A percentile compares a stretch with the other conserved stretches of the same genome.
These are phyloP conservation scores for Phytopythium helicoides DNA, from an alignment of 352 stramenopile species.

Conservation along the genomic window DNA sequence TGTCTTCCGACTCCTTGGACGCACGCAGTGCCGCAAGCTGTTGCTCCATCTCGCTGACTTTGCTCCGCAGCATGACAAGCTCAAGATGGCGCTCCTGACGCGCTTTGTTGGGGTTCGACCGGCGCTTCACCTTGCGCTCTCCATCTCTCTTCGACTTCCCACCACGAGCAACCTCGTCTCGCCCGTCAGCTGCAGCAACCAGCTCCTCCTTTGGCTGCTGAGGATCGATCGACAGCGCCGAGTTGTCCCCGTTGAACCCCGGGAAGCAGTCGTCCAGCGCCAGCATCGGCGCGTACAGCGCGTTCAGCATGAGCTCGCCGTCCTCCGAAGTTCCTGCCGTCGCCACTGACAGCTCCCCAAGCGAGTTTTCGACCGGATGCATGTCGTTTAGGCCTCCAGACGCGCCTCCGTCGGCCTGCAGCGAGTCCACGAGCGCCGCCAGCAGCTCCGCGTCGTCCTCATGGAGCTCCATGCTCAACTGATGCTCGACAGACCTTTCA, in stretches of 20 bases:
- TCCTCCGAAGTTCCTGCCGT: slow-evolving; percentile 9
- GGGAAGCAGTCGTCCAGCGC: slow-evolving; percentile 23
- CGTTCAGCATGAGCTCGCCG: slow-evolving; percentile 21
- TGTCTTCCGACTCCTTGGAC: too few species aligned
- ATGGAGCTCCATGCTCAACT: too few species aligned
- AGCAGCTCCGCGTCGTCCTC: too few species aligned
- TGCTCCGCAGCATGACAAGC: slow-evolving; percentile 24
- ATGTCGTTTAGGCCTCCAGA: too few species aligned
- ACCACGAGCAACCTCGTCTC: too few species aligned
- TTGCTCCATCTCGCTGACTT: slow-evolving; percentile 32
- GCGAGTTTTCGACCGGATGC: too few species aligned
- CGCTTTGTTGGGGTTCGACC: slow-evolving; percentile 11
- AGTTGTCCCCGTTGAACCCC: neutral
- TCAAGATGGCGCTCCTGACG: slow-evolving; percentile 14
- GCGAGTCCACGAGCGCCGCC: too few species aligned
- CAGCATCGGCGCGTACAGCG: slow-evolving; percentile 19
- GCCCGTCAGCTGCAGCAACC: too few species aligned
- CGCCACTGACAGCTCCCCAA: neutral
- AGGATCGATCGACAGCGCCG: neutral
- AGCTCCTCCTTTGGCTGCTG: neutral
- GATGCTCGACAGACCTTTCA: too few species aligned
- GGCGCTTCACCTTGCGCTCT: neutral
- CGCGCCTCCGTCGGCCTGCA: too few species aligned
- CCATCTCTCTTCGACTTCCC: too few species aligned
- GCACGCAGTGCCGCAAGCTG: slow-evolving; percentile 18